A percentile compares a stretch with the other conserved stretches of the same genome.
phyloP scores from a whole-genome alignment of 352 stramenopile genomes.

The Phytophthora cajani region DNA sequence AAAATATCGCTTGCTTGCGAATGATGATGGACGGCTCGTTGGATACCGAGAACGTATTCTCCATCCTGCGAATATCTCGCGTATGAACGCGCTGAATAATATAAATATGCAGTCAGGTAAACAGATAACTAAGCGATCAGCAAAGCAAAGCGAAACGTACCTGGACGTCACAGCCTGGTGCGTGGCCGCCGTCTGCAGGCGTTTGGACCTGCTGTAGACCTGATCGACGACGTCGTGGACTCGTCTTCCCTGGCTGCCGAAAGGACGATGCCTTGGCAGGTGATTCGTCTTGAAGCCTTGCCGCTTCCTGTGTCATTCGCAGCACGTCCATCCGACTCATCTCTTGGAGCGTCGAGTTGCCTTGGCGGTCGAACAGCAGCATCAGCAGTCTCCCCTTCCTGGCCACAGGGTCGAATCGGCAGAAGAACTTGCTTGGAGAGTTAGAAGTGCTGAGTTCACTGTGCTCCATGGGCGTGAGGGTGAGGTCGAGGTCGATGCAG shows the following conservation, averaged over 20 bases:
- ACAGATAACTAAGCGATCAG: neutral
- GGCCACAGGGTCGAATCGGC: conserved; percentile 43
- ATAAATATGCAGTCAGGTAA: conserved; percentile 33
- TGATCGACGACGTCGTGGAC: conserved; percentile 18
- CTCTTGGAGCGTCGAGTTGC: conserved; percentile 52
- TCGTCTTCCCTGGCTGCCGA: conserved; percentile 10
- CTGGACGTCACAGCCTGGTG: conserved; percentile 42
- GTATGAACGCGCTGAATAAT: conserved; percentile 52
- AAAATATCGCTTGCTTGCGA: conserved; percentile 68
- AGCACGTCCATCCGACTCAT: conserved; percentile 64
- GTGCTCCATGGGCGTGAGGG: conserved; percentile 18
- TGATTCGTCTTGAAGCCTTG: conserved; percentile 24
- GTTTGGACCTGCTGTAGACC: conserved; percentile 1
- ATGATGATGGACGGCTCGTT: conserved; percentile 69
- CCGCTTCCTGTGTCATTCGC: conserved; percentile 62
- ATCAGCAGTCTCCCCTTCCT: conserved; percentile 42
- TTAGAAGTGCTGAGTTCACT: conserved; percentile 35
- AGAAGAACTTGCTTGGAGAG: conserved; percentile 39
- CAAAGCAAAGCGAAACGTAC: conserved; percentile 12
- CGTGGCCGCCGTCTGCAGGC: conserved; percentile 5
- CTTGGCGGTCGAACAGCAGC: conserved; percentile 53
- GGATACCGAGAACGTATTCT: conserved; percentile 67
- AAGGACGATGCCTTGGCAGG: conserved; percentile 9
- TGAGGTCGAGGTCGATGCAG: conserved; percentile 29
- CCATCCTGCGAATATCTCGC: conserved; percentile 70